Conservation (phyloP, 2,329 filamentous ascomycete genomes). For the Mycogone perniciosa region DNA sequence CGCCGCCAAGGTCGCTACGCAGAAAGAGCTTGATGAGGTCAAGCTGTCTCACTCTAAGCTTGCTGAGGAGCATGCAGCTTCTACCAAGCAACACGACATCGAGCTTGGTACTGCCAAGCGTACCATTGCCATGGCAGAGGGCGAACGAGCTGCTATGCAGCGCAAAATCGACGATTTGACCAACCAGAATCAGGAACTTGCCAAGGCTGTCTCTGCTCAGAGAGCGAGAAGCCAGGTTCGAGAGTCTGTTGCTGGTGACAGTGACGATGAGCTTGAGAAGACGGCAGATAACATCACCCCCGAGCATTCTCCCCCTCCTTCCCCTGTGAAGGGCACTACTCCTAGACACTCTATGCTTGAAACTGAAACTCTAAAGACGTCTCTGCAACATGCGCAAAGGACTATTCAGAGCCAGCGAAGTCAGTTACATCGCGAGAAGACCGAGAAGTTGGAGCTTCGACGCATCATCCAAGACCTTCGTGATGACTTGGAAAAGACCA, state of each 20-base stretch:
- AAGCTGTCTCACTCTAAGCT: conserved; percentile 74
- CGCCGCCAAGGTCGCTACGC: conserved; percentile 67
- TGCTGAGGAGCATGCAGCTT: conserved; percentile 69
- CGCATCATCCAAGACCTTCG: conserved; percentile 91
- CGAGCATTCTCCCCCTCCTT: conserved; percentile 84
- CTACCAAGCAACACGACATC: conserved; percentile 78
- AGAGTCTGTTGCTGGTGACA: conserved; percentile 51
- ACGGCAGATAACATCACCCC: conserved; percentile 67
- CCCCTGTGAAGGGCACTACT: conserved; percentile 78
- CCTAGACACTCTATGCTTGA: conserved; percentile 89
- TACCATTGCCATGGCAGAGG: conserved; percentile 69
- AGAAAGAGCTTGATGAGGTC: conserved; percentile 87
- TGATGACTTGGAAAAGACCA: conserved; percentile 76
- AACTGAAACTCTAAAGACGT: conserved; percentile 90
- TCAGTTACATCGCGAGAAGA: conserved; percentile 96
- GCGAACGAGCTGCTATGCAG: conserved; percentile 71
- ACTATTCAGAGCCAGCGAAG: conserved; percentile 95
- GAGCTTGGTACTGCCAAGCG: conserved; percentile 81
- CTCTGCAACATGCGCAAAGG: conserved; percentile 85
- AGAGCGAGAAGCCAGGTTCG: conserved; percentile 61
- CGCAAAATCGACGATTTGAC: conserved; percentile 83
- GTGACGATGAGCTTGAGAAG: conserved; percentile 58
- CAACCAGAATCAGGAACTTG: conserved; percentile 84
- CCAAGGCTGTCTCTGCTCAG: conserved; percentile 70
- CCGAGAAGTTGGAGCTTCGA: conserved; percentile 92